Conservation (phyloP, 257 asterid genomes). For the Solanum arcanum region DNA sequence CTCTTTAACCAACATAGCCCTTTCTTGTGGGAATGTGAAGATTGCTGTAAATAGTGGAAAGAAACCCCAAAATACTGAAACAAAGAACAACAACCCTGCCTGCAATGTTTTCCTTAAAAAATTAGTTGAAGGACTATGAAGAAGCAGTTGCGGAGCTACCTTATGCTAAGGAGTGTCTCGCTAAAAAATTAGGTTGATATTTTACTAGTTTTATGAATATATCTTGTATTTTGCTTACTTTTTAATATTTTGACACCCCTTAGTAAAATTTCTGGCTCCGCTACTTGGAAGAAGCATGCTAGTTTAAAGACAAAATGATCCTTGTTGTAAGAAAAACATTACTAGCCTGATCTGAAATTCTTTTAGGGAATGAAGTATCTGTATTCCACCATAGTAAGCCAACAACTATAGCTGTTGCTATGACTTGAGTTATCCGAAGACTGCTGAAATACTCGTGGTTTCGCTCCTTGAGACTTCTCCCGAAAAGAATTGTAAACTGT, state of each 20-base stretch:
- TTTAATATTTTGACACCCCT: background rate
- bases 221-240: background rate
- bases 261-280: background rate
- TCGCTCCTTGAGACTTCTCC: constrained; percentile 32
- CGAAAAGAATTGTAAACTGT: constrained; percentile 25
- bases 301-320: background rate
- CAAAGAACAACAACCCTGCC: constrained; percentile 39
- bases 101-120: constrained; percentile 5
- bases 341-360: constrained; percentile 21
- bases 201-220: background rate
- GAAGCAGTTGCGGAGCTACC: background rate
- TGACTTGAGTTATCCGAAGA: constrained; percentile 27
- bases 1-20: constrained; percentile 33
- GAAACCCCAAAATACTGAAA: constrained; percentile 33
- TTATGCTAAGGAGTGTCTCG: background rate
- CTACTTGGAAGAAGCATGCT: background rate
- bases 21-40: constrained; percentile 35
- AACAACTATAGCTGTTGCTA: constrained; percentile 14
- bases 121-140: background rate
- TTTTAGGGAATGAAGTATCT: constrained; percentile 11
- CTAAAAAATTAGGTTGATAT: background rate
- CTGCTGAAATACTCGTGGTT: constrained; percentile 32
- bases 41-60: constrained; percentile 27
- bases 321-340: background rate
- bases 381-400: constrained; percentile 35